Conservation (phyloP, 352 stramenopile genomes). For the Phytophthora lateralis region DNA sequence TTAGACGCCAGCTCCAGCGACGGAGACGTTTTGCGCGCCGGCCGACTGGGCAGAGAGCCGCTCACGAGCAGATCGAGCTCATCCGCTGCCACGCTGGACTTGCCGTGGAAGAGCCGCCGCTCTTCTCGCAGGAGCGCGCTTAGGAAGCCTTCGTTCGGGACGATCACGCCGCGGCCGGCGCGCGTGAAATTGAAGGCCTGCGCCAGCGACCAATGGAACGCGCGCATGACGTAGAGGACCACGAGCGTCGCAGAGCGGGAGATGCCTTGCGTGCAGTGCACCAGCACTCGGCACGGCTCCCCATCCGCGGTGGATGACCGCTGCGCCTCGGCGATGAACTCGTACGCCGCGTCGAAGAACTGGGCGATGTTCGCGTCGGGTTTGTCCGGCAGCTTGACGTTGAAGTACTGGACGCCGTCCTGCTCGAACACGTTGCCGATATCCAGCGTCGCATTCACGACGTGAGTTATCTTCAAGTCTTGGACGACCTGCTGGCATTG, state of each 20-base stretch:
- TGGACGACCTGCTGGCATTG: slow-evolving; percentile 53
- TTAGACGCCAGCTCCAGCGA: slow-evolving; percentile 8
- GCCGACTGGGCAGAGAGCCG: slow-evolving; percentile 34
- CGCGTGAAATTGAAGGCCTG: slow-evolving; percentile 66
- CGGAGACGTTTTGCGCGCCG: slow-evolving; percentile 16
- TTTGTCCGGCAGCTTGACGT: slow-evolving; percentile 62
- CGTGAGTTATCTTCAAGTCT: slow-evolving; percentile 72
- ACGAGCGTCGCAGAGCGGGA: slow-evolving; percentile 73
- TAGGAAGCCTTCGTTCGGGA: slow-evolving; percentile 71
- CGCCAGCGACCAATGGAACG: slow-evolving; percentile 57
- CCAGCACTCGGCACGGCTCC: slow-evolving; percentile 52
- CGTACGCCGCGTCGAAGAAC: slow-evolving; percentile 53
- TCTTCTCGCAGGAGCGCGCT: slow-evolving; percentile 53
- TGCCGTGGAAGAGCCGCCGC: slow-evolving; percentile 45
- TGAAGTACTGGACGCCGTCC: slow-evolving; percentile 59
- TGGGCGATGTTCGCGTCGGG: slow-evolving; percentile 47
- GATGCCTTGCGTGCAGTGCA: slow-evolving; percentile 79
- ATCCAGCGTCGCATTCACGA: slow-evolving; percentile 69
- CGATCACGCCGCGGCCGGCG: slow-evolving; percentile 52
- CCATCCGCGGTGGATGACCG: slow-evolving; percentile 11
- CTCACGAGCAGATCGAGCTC: slow-evolving; percentile 65
- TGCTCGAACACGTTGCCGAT: slow-evolving; percentile 60
- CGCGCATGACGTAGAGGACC: slow-evolving; percentile 74
- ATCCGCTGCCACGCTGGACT: slow-evolving; percentile 49
- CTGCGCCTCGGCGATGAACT: slow-evolving; percentile 50